These are phyloP conservation scores for Thalassiosira mediterranea DNA, from an alignment of 352 stramenopile genomes.

Conservation along the genomic window DNA sequence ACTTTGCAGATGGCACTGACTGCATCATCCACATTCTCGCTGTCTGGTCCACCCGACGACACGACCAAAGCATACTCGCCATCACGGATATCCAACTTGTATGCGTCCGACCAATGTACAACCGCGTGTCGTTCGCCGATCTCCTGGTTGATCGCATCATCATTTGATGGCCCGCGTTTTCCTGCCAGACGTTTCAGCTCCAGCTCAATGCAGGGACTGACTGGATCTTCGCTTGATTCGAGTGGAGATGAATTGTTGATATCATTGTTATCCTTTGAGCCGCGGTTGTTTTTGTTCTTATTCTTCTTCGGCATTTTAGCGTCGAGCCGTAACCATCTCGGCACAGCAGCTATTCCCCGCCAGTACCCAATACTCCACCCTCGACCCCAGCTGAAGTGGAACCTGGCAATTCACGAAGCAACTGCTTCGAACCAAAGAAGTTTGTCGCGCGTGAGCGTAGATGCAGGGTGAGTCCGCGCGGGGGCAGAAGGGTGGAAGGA, in stretches of 20 bases:
- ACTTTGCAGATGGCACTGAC: slow-evolving; percentile 27
- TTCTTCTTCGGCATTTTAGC: slow-evolving; percentile 35
- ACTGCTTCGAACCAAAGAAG: too few relatives aligned
- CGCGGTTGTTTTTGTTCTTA: slow-evolving; percentile 13
- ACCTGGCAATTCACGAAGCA: too few relatives aligned
- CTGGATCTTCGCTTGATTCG: background rate
- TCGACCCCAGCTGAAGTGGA: too few relatives aligned
- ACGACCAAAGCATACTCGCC: slow-evolving; percentile 42
- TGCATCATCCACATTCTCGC: background rate
- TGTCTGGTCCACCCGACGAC: background rate
- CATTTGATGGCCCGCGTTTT: background rate
- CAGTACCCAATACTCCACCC: too few relatives aligned
- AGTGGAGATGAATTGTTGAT: background rate
- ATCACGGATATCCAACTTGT: slow-evolving; percentile 43
- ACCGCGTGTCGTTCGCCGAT: background rate
- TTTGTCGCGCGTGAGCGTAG: too few relatives aligned
- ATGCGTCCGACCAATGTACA: slow-evolving; percentile 11
- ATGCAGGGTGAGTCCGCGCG: too few relatives aligned
- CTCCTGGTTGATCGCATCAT: background rate
- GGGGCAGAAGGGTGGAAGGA: too few relatives aligned
- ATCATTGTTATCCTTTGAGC: too few relatives aligned
- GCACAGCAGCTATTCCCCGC: too few relatives aligned
- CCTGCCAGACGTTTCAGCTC: background rate
- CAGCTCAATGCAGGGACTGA: background rate
- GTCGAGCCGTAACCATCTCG: background rate